phyloP scores from a whole-genome alignment of 2,329 filamentous ascomycete species.

The Aspergillus hortae region DNA sequence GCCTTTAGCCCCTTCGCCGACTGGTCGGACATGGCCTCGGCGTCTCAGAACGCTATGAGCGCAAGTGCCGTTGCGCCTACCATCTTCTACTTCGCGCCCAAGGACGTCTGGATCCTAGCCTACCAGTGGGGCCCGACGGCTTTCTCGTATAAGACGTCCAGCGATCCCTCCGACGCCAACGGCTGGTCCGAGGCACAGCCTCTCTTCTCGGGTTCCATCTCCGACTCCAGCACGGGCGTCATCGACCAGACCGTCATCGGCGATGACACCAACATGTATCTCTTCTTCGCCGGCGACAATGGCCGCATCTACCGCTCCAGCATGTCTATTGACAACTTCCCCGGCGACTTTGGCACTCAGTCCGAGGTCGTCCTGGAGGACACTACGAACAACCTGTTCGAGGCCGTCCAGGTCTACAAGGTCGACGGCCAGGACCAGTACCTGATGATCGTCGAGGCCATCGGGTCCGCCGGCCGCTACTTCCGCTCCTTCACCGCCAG shows the following conservation, averaged over 20 bases:
- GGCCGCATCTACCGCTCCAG: conserved; percentile 62
- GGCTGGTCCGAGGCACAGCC: conserved; percentile 54
- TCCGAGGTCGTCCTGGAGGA: conserved; percentile 53
- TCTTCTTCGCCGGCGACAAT: conserved; percentile 67
- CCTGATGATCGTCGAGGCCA: conserved; percentile 66
- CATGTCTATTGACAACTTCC: conserved; percentile 63
- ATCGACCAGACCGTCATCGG: conserved; percentile 65
- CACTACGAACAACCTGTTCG: conserved; percentile 57
- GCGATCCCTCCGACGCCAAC: conserved; percentile 55
- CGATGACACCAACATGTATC: conserved; percentile 59
- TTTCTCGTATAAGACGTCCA: conserved; percentile 60
- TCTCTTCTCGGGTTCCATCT: conserved; percentile 56
- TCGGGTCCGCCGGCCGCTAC: conserved; percentile 56
- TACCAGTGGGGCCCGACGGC: conserved; percentile 61
- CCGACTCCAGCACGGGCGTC: conserved; percentile 48
- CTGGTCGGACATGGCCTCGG: conserved; percentile 51
- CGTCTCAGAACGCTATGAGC: conserved; percentile 52
- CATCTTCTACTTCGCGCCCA: conserved; percentile 61
- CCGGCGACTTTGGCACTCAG: conserved; percentile 54
- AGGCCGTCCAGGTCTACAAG: conserved; percentile 65
- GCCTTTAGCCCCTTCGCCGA: conserved; percentile 54
- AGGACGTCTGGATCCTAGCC: conserved; percentile 61
- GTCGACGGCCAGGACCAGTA: conserved; percentile 54
- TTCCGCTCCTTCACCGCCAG: conserved; percentile 65
- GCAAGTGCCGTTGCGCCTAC: conserved; percentile 55